Conservation (phyloP, 2,329 filamentous ascomycete genomes). For the Monosporascus cannonballus region DNA sequence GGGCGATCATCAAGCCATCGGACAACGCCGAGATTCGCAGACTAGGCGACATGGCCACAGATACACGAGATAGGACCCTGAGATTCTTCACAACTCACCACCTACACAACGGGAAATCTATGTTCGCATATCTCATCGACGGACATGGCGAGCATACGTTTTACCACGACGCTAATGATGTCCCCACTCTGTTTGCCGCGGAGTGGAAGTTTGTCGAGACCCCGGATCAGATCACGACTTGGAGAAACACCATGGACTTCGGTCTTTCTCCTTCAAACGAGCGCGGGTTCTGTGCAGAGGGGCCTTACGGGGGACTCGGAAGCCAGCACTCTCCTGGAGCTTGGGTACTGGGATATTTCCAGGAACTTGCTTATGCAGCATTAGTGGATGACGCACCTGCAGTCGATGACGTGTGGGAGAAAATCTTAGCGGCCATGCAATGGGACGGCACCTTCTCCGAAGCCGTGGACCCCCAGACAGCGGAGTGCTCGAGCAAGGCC, state of each 20-base stretch:
- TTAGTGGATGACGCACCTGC: background rate
- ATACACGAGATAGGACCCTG: background rate
- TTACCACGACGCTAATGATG: conserved; percentile 17
- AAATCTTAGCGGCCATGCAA: conserved; percentile 11
- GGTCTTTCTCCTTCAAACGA: conserved; percentile 10
- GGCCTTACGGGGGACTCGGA: conserved; percentile 11
- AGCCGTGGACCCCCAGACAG: conserved; percentile 9
- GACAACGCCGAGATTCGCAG: background rate
- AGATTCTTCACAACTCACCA: background rate
- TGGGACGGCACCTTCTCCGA: conserved; percentile 15
- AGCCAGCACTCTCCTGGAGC: conserved; percentile 10
- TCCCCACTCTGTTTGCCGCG: conserved; percentile 12
- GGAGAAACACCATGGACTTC: conserved; percentile 12
- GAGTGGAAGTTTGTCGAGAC: conserved; percentile 9
- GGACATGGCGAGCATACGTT: background rate
- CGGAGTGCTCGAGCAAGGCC: conserved; percentile 13
- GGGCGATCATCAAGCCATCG: background rate
- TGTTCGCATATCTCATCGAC: conserved; percentile 9
- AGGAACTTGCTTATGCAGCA: conserved; percentile 12
- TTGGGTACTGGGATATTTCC: conserved; percentile 15
- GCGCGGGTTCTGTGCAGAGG: conserved; percentile 1
- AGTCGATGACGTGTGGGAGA: conserved; percentile 7
- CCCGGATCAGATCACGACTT: background rate
- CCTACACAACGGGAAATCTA: background rate
- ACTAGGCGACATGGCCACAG: background rate